phyloP scores from a whole-genome alignment of 495 filamentous ascomycete genomes.

The Jackrogersella multiformis region DNA sequence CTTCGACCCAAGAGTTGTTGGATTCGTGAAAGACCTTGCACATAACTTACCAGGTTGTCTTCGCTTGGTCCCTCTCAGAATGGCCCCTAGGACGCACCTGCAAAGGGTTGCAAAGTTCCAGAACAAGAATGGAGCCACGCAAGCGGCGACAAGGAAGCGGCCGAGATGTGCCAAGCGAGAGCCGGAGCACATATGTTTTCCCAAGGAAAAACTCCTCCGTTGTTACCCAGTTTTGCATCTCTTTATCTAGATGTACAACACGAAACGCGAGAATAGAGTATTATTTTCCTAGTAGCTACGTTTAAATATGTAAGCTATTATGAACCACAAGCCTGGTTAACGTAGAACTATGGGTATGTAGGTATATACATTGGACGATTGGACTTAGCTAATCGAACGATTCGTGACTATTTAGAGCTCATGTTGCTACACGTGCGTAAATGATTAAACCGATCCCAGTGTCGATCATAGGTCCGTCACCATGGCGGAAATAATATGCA shows the following conservation, averaged over 20 bases:
- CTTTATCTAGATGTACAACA: neutral
- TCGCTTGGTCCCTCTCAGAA: constrained; percentile 24
- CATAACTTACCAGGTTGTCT: constrained; percentile 8
- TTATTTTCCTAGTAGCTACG: neutral
- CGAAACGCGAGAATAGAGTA: neutral
- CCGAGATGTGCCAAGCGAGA: constrained; percentile 23
- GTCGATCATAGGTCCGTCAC: constrained; percentile 27
- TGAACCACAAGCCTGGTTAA: neutral
- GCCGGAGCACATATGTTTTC: neutral
- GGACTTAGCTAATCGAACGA: constrained; percentile 20
- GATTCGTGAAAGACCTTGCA: constrained; percentile 19
- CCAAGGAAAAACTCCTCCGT: neutral
- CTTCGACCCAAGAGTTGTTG: constrained; percentile 12
- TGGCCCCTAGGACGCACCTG: constrained; percentile 17
- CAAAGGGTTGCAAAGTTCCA: constrained; percentile 7
- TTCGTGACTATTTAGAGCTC: neutral
- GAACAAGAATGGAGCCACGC: constrained; percentile 28
- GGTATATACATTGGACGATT: neutral
- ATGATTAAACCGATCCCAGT: constrained; percentile 30
- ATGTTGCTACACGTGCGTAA: constrained; percentile 5
- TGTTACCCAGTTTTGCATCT: neutral
- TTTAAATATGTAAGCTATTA: neutral
- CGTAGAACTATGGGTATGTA: too few relatives aligned
- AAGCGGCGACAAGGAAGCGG: constrained; percentile 7
- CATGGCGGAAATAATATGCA: constrained; percentile 16